Evolutionary conservation across 2,329 filamentous ascomycete species (phyloP).

Genomic region (Ophiosphaerella narmari): DNA sequence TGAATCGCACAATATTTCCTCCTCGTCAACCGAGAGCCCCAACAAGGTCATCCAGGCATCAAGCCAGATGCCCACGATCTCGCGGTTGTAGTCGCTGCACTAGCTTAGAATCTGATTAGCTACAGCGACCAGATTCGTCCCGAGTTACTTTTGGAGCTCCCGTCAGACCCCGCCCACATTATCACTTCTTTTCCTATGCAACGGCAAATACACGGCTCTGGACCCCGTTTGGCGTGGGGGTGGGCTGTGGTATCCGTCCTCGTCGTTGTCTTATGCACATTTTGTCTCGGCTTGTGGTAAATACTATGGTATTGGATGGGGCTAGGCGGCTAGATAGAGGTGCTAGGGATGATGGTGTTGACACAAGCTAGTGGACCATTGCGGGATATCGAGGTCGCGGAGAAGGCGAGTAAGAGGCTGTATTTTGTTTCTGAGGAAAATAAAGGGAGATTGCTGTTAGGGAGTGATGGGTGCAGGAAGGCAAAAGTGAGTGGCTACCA

Average conservation of each 20-base stretch:
- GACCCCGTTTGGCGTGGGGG: constrained; percentile 4
- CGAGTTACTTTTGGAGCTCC: constrained; percentile 1
- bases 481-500: too few relatives aligned
- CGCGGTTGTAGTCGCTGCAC: background rate
- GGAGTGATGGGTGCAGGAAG: too few relatives aligned
- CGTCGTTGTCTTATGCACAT: background rate
- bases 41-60: background rate
- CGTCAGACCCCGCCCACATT: background rate
- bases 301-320: background rate
- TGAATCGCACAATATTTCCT: background rate
- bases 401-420: background rate
- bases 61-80: constrained; percentile 3
- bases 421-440: background rate
- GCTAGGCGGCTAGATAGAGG: background rate
- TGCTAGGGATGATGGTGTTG: background rate
- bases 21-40: constrained; percentile 1
- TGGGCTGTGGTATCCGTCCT: constrained; percentile 5
- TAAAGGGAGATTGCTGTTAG: too few relatives aligned
- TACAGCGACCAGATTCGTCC: constrained; percentile 5
- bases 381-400: background rate
- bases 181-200: constrained; percentile 7
- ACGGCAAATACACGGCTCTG: constrained; percentile 11
- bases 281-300: background rate
- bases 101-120: constrained; percentile 8
- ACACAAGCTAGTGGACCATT: background rate